Conservation (phyloP, 441 rosid species). For the Melastoma candidum region DNA sequence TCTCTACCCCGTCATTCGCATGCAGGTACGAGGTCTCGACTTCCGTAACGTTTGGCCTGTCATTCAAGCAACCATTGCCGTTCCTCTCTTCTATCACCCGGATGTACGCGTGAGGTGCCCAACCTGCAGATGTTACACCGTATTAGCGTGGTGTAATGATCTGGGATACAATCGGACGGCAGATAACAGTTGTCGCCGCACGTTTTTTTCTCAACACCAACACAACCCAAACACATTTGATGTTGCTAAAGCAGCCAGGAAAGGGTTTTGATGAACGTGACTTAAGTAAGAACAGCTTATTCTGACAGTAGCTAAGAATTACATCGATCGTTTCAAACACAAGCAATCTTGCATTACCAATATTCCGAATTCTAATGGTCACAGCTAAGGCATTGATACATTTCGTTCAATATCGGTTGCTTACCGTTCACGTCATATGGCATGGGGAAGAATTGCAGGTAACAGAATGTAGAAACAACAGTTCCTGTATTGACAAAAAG, state of each 20-base stretch:
- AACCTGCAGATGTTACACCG: conserved; percentile 6
- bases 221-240: no score
- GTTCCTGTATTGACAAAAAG: conserved; percentile 12
- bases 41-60: neutral
- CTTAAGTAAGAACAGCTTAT: neutral
- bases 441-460: conserved; percentile 18
- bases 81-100: conserved; percentile 9
- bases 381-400: no score
- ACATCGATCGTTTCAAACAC: neutral
- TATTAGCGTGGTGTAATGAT: neutral
- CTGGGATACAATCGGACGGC: neutral
- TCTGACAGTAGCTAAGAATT: no score
- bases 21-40: neutral
- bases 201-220: no score
- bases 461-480: conserved; percentile 10
- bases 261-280: neutral
- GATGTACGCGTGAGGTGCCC: conserved; percentile 17
- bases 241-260: no score
- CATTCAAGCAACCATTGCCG: neutral
- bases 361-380: neutral
- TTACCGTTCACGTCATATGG: conserved; percentile 13
- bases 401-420: neutral
- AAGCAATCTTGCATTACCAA: no score
- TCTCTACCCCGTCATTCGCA: neutral
- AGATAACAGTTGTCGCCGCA: no score